These are phyloP conservation scores for Ulmus americana DNA, from an alignment of 331 rosid species.

Conservation along the genomic window DNA sequence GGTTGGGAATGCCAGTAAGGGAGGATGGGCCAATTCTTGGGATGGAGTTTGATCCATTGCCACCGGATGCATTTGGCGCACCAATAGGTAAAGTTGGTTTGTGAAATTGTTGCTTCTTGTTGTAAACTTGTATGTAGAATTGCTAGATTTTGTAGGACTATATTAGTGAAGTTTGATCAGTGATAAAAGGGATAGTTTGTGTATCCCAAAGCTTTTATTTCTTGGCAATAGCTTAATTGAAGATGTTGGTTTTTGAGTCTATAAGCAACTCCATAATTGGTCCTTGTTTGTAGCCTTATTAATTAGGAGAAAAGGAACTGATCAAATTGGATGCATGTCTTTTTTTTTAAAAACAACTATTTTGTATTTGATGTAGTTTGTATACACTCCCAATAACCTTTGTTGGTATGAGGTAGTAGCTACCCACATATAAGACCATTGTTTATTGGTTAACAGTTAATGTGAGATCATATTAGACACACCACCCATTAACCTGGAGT, in stretches of 20 bases:
- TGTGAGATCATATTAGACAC: too few relatives aligned
- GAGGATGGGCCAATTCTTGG: constrained; percentile 77
- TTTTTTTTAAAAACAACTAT: not conserved
- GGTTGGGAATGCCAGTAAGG: constrained; percentile 55
- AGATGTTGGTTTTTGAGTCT: not conserved
- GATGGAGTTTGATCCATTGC: constrained; percentile 70
- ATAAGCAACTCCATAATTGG: not conserved
- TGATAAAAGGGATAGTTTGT: not conserved
- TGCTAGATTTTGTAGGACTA: not conserved
- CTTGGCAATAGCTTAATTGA: not conserved
- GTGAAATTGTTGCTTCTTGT: not conserved
- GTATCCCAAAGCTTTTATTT: not conserved
- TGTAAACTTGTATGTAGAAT: constrained; percentile 2
- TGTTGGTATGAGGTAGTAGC: too few relatives aligned
- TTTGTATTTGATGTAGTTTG: too few relatives aligned
- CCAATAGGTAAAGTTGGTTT: constrained; percentile 46
- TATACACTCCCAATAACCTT: too few relatives aligned
- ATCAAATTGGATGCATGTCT: not conserved
- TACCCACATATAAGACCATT: too few relatives aligned
- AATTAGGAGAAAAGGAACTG: not conserved
- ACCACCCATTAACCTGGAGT: too few relatives aligned
- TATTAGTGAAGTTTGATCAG: not conserved
- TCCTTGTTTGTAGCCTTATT: not conserved
- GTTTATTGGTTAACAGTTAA: too few relatives aligned
- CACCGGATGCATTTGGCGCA: constrained; percentile 66